phyloP scores from a whole-genome alignment of 768 basidiomycete genomes.

The Leccinum imitatum region DNA sequence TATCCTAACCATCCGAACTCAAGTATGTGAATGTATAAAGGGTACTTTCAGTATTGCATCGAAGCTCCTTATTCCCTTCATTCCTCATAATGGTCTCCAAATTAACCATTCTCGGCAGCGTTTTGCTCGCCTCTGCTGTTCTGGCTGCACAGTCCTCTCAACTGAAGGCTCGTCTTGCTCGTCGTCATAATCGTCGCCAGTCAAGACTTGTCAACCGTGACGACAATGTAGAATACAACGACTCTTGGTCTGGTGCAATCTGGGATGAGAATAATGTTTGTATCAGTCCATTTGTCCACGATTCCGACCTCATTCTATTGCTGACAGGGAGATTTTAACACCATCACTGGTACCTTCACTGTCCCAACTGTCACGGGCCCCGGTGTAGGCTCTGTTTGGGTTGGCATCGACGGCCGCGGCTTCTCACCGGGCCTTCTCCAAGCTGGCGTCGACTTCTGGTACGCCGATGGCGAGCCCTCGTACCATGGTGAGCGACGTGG shows the following conservation, averaged over 20 bases:
- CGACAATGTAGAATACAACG: conserved; percentile 12
- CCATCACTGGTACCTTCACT: conserved; percentile 13
- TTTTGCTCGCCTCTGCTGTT: conserved; percentile 20
- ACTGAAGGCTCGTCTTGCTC: conserved; percentile 12
- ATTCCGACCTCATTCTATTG: background rate
- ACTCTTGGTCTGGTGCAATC: conserved; percentile 22
- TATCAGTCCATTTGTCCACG: background rate
- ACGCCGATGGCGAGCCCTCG: background rate
- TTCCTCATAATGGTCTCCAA: conserved; percentile 19
- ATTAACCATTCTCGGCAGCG: conserved; percentile 10
- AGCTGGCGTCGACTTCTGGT: conserved; percentile 12
- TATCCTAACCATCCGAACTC: background rate
- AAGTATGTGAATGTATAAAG: background rate
- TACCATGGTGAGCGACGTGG: conserved; percentile 6
- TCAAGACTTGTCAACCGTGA: conserved; percentile 10
- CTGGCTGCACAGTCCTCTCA: conserved; percentile 20
- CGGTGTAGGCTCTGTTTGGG: conserved; percentile 11
- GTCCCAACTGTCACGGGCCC: conserved; percentile 4
- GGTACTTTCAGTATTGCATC: background rate
- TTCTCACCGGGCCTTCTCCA: conserved; percentile 13
- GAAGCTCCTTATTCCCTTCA: background rate
- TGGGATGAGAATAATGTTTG: conserved; percentile 9
- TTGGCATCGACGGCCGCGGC: conserved; percentile 16
- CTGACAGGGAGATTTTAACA: conserved; percentile 11
- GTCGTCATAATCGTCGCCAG: conserved; percentile 15